Percentiles rank a stretch among this genome's conserved stretches.
Evolutionary conservation across 768 basidiomycete genomes (phyloP).

Genomic region (Leccinum disarticulatum): DNA sequence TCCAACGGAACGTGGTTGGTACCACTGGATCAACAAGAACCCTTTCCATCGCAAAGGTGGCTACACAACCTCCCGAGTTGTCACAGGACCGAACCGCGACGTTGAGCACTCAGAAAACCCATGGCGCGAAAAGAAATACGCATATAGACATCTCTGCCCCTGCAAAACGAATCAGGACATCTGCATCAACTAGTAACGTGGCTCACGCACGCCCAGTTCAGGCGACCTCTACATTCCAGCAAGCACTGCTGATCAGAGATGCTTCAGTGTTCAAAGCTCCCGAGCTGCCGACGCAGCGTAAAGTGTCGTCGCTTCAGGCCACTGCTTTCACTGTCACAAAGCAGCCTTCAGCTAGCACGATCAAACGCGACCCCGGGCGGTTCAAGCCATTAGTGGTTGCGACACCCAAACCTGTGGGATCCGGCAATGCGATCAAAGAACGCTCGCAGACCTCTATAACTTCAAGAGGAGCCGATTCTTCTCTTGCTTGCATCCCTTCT

Average conservation of each 20-base stretch:
- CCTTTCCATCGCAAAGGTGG: too few species aligned
- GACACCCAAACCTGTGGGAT: neutral
- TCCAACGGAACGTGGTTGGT: neutral
- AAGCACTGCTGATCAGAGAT: neutral
- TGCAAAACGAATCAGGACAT: constrained; percentile 17
- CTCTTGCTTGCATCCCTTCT: neutral
- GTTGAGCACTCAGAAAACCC: too few species aligned
- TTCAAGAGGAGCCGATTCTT: neutral
- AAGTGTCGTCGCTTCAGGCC: neutral
- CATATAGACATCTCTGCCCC: neutral
- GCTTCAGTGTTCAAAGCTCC: constrained; percentile 9
- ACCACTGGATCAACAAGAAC: neutral
- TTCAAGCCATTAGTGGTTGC: constrained; percentile 18
- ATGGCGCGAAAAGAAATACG: too few species aligned
- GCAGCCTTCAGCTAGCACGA: neutral
- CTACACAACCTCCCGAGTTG: neutral
- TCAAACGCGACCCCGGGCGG: constrained; percentile 3
- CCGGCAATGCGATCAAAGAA: neutral
- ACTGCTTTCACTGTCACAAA: neutral
- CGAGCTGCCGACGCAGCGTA: neutral
- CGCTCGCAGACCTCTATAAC: neutral
- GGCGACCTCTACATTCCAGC: neutral
- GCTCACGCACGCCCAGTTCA: neutral
- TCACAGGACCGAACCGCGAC: too few species aligned
- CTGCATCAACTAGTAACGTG: neutral